A percentile compares a stretch with the other conserved stretches of the same genome.
Evolutionary conservation across 257 asterid species (phyloP).

Genomic region (Solanum sejunctum): DNA sequence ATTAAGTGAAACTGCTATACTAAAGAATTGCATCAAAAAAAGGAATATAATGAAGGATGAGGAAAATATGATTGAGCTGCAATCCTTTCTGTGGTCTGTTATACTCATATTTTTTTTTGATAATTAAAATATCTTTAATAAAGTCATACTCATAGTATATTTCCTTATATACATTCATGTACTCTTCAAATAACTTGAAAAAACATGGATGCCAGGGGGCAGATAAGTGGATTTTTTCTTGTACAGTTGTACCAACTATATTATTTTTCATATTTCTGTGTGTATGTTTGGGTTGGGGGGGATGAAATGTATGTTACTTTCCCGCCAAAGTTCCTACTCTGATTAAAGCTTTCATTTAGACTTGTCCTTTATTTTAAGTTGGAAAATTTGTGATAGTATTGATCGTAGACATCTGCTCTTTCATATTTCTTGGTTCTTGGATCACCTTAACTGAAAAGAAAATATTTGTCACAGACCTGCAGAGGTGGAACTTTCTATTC

Average conservation of each 20-base stretch:
- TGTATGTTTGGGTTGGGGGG: no score
- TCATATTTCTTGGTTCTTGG: neutral
- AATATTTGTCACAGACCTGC: conserved; percentile 39
- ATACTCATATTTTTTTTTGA: neutral
- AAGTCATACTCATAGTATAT: neutral
- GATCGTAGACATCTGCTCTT: neutral
- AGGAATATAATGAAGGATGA: neutral
- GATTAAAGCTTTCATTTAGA: neutral
- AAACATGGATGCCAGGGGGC: neutral
- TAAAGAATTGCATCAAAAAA: neutral
- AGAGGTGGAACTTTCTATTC: conserved; percentile 87
- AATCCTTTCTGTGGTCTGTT: neutral
- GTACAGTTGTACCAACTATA: neutral
- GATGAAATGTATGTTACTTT: neutral
- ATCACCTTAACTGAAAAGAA: neutral
- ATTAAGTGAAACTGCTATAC: neutral
- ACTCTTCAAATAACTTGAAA: neutral
- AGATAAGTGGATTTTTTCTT: neutral
- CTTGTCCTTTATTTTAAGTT: neutral
- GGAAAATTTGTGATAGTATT: neutral
- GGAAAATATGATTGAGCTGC: neutral
- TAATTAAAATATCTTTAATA: neutral
- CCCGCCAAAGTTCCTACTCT: neutral
- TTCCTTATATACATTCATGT: neutral
- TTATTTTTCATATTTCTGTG: neutral